A percentile compares a stretch with the other conserved stretches of the same genome.
Evolutionary conservation across 495 filamentous ascomycete species (phyloP).

Genomic region (Aspergillus conjunctus): DNA sequence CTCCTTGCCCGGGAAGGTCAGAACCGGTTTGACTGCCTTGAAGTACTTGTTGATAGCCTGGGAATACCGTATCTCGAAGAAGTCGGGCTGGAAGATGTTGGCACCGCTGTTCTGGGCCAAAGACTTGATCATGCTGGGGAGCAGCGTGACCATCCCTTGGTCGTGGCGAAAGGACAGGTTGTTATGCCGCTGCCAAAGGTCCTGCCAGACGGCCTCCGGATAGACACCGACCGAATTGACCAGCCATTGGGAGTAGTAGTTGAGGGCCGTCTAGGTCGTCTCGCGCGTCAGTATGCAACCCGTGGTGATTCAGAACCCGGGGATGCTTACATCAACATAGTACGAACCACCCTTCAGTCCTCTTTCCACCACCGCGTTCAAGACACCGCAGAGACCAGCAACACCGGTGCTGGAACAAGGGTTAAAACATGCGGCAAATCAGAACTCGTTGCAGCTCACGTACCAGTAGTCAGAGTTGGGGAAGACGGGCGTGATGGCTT

Average conservation of each 20-base stretch:
- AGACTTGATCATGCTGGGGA: slow-evolving; percentile 23
- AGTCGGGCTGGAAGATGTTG: slow-evolving; percentile 20
- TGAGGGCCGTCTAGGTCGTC: slow-evolving; percentile 20
- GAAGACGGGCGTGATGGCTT: slow-evolving; percentile 26
- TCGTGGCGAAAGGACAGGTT: slow-evolving; percentile 17
- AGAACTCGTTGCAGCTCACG: background rate
- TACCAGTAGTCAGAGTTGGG: slow-evolving; percentile 30
- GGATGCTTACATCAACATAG: slow-evolving; percentile 23
- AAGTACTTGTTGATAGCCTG: slow-evolving; percentile 5
- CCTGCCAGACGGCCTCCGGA: slow-evolving; percentile 17
- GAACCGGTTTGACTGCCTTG: slow-evolving; percentile 17
- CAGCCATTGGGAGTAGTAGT: slow-evolving; percentile 36
- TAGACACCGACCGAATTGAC: slow-evolving; percentile 22
- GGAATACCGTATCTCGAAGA: slow-evolving; percentile 22
- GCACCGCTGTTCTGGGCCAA: slow-evolving; percentile 4
- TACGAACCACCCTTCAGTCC: slow-evolving; percentile 39
- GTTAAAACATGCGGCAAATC: background rate
- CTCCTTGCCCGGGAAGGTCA: slow-evolving; percentile 11
- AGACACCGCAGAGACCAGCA: slow-evolving; percentile 29
- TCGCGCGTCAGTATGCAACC: background rate
- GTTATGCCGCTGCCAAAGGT: slow-evolving; percentile 16
- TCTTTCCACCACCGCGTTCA: slow-evolving; percentile 37
- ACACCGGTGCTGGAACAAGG: slow-evolving; percentile 32
- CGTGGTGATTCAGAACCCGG: background rate
- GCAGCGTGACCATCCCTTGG: slow-evolving; percentile 11